Percentiles rank a stretch among this genome's conserved stretches.
Conservation (phyloP, 106 monocot genomes). For the Alisma plantagoaquatica region DNA sequence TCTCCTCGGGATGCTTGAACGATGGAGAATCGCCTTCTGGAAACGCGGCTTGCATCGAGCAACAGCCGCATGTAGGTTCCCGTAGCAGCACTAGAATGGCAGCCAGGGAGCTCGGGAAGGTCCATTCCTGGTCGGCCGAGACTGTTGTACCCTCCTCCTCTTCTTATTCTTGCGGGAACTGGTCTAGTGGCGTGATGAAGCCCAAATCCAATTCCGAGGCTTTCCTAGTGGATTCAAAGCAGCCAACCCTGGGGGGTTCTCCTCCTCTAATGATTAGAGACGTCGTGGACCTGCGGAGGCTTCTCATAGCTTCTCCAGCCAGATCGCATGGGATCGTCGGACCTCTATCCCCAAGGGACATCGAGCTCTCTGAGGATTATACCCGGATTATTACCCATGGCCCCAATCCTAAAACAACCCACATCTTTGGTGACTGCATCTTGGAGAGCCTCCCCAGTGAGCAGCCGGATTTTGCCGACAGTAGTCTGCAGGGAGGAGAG, state of each 20-base stretch:
- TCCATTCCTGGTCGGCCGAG: too few species aligned
- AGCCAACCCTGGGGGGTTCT: background rate
- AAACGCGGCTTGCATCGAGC: background rate
- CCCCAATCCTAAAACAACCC: too few species aligned
- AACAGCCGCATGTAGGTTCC: too few species aligned
- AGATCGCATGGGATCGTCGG: slow-evolving; percentile 9
- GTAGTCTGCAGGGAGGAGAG: slow-evolving; percentile 3
- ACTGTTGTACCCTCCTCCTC: slow-evolving; percentile 6
- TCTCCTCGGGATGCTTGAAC: background rate
- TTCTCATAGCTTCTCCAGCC: slow-evolving; percentile 22
- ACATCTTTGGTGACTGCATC: slow-evolving; percentile 35
- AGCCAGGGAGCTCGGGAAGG: slow-evolving; percentile 22
- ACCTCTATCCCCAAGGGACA: slow-evolving; percentile 20
- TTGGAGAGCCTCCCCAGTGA: slow-evolving; percentile 8
- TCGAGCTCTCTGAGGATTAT: slow-evolving; percentile 35
- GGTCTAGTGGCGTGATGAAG: too few species aligned
- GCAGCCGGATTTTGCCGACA: background rate
- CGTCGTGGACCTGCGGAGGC: too few species aligned
- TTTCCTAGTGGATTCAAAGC: slow-evolving; percentile 1
- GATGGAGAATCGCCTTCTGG: background rate
- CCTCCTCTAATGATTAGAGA: background rate
- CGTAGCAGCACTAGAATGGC: slow-evolving; percentile 10
- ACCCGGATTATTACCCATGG: too few species aligned
- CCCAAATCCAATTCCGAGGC: slow-evolving; percentile 10
- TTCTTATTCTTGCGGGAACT: background rate